Evolutionary conservation across 345 rosid genomes (phyloP), one percentile per base, ranked within the genome.

Genomic region (Linum trigynum): DNA sequence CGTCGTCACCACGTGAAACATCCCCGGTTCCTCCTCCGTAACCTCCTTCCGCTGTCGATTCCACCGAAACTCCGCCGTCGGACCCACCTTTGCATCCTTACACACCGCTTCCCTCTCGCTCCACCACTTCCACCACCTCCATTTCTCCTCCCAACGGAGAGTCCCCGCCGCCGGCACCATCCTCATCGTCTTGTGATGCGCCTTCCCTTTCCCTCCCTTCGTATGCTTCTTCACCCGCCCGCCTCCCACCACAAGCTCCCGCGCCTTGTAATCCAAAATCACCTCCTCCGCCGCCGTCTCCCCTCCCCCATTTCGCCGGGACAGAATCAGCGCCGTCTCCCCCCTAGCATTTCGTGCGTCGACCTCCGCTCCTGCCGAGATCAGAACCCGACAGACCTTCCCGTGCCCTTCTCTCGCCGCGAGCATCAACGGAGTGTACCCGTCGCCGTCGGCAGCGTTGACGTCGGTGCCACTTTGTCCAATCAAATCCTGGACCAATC

Each of bases 1-100:
- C 42, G 65, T 62, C n/a, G 65, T 62, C 51, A 62, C 16, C 65
- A 62, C 65, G 14, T 41, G 65, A 11, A 62, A 62, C 36, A 62
- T 14, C 3, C 65, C 65, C 5, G 65, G 50, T 23, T 23, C 32
- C 23, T 39, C 65, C 17, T 62, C 65, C 15, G 17, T 23, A 14
- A 39, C 65, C 40, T 8, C 40, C 12, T 15, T 39, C 65, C 65
- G 39, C 50, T 50, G 48, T 8, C 65, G 32, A 32, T 39, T 62
- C 65, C 65, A 39, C 50, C 65, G 51, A n/a, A 62, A 62, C 36
- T 39, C 17, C 3, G 35, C 16, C n/a, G 48, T 39, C 10, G 65
- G 65, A n/a, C 65, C 65, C 11, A 62, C 65, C 50, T 39, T 43
- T 5, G 65, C 65, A 1, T 16, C 65, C 65, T 43, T 39, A 43